Percentiles rank a stretch among this genome's conserved stretches.
phyloP scores from a whole-genome alignment of 1,139 yeast species.

The Blastobotrys indianensis region DNA sequence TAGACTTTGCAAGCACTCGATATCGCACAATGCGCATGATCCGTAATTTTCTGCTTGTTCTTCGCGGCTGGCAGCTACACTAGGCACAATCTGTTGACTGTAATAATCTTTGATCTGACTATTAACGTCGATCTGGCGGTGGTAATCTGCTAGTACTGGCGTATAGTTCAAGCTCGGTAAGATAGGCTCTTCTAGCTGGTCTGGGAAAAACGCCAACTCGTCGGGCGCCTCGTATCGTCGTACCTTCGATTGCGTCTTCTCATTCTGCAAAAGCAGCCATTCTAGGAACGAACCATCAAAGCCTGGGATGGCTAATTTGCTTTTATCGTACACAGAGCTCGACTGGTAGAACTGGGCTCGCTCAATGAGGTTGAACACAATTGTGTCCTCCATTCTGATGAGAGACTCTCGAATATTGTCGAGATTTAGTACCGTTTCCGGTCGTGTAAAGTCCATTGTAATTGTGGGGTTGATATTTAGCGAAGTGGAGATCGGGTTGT shows the following conservation, averaged over 20 bases:
- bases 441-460: slow-evolving; percentile 82
- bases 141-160: slow-evolving; percentile 63
- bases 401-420: slow-evolving; percentile 77
- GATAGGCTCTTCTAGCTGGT: slow-evolving; percentile 56
- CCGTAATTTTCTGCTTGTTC: slow-evolving; percentile 86
- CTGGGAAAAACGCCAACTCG: slow-evolving; percentile 86
- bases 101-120: slow-evolving; percentile 60
- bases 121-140: slow-evolving; percentile 73
- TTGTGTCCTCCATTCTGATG: slow-evolving; percentile 93
- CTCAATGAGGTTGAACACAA: slow-evolving; percentile 86
- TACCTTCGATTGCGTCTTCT: slow-evolving; percentile 70
- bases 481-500: not conserved
- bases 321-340: slow-evolving; percentile 61
- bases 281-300: slow-evolving; percentile 81
- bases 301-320: slow-evolving; percentile 55
- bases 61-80: slow-evolving; percentile 51
- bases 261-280: slow-evolving; percentile 75
- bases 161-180: slow-evolving; percentile 81
- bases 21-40: slow-evolving; percentile 77
- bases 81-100: slow-evolving; percentile 65
- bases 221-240: slow-evolving; percentile 94
- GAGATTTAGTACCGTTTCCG: slow-evolving; percentile 75
- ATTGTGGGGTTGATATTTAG: not conserved
- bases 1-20: slow-evolving; percentile 78
- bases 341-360: slow-evolving; percentile 81